A percentile compares a stretch with the other conserved stretches of the same genome.
phyloP scores from a whole-genome alignment of 2,329 filamentous ascomycete genomes.

The Ilyonectria sp. region DNA sequence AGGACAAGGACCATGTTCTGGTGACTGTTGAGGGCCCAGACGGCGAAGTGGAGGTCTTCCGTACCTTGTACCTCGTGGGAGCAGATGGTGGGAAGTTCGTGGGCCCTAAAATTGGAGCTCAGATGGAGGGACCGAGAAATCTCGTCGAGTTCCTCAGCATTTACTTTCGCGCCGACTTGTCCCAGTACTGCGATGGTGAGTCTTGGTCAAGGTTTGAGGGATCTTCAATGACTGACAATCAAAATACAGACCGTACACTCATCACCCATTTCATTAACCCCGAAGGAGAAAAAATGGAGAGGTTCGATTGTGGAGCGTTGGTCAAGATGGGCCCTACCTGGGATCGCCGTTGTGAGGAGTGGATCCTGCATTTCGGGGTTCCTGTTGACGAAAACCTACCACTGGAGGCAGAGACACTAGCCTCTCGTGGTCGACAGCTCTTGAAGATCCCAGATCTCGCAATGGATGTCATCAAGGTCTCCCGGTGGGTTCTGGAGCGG shows the following conservation, averaged over 20 bases:
- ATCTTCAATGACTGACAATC: too few relatives aligned
- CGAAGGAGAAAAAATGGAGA: background rate
- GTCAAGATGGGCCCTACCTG: constrained; percentile 1
- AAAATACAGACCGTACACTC: background rate
- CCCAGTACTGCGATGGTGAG: background rate
- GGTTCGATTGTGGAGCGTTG: background rate
- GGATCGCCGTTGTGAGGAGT: background rate
- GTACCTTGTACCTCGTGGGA: background rate
- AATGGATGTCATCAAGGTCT: background rate
- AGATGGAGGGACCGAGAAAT: constrained; percentile 1
- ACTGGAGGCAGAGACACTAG: background rate
- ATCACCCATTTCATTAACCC: background rate
- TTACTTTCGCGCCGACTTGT: constrained; percentile 1
- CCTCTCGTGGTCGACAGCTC: background rate
- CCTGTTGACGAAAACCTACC: background rate
- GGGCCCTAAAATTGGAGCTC: background rate
- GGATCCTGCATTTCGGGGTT: constrained; percentile 3
- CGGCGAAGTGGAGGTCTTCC: background rate
- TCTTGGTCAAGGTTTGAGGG: too few relatives aligned
- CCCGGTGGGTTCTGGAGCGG: background rate
- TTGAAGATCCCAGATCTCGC: background rate
- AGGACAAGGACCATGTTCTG: background rate
- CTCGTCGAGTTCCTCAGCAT: background rate
- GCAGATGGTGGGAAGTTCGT: background rate
- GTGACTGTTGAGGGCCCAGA: background rate